Evolutionary conservation across 2,329 filamentous ascomycete genomes (phyloP).

Genomic region (Davidsoniella eucalypti): DNA sequence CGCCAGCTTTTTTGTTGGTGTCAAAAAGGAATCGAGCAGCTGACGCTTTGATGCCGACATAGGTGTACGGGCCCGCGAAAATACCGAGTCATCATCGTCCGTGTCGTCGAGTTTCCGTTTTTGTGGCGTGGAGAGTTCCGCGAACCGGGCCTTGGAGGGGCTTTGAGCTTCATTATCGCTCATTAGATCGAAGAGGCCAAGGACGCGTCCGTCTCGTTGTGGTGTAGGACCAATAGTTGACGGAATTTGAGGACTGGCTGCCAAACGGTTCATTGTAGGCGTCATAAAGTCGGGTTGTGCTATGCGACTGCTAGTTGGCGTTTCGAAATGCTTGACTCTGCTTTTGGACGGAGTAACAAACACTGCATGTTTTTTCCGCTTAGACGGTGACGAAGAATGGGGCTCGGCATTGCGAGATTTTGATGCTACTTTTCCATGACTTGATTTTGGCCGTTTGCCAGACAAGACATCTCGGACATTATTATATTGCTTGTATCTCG

Average conservation of each 20-base stretch:
- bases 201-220: constrained; percentile 58
- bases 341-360: constrained; percentile 31
- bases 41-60: constrained; percentile 43
- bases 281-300: constrained; percentile 30
- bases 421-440: constrained; percentile 15
- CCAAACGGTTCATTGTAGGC: constrained; percentile 36
- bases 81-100: constrained; percentile 13
- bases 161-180: constrained; percentile 27
- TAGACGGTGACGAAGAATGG: constrained; percentile 30
- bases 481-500: constrained; percentile 66
- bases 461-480: constrained; percentile 42
- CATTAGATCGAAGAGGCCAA: constrained; percentile 62
- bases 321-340: constrained; percentile 14
- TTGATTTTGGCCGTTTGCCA: constrained; percentile 31
- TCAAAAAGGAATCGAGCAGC: constrained; percentile 46
- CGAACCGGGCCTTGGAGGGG: constrained; percentile 5
- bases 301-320: constrained; percentile 19
- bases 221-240: constrained; percentile 61
- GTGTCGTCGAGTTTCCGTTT: constrained; percentile 21
- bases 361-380: constrained; percentile 20
- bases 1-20: constrained; percentile 39
- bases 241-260: constrained; percentile 34
- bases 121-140: constrained; percentile 26
- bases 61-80: constrained; percentile 30
- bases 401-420: constrained; percentile 19